A percentile compares a stretch with the other conserved stretches of the same genome.
These are phyloP conservation scores for Argentina anserina DNA, from an alignment of 306 rosid genomes.

Conservation along the genomic window DNA sequence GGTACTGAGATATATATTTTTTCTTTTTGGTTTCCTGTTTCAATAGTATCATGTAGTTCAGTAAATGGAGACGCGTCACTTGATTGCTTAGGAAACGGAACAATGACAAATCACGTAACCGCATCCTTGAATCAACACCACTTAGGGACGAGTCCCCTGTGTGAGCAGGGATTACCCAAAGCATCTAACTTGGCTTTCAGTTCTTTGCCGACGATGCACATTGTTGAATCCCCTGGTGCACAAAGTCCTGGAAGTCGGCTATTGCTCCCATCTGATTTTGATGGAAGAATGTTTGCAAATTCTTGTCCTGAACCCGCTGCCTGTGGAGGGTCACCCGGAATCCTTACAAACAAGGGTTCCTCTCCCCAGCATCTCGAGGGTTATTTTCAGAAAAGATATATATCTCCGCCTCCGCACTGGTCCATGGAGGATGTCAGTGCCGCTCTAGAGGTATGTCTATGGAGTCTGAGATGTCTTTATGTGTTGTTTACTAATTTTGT, in stretches of 20 bases:
- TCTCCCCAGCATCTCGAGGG: slow-evolving; percentile 25
- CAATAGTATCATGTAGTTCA: slow-evolving; percentile 29
- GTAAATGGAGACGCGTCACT: slow-evolving; percentile 33
- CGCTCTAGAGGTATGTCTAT: slow-evolving; percentile 61
- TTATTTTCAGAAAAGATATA: slow-evolving; percentile 32
- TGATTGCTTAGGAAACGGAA: slow-evolving; percentile 33
- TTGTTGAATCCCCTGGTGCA: slow-evolving; percentile 29
- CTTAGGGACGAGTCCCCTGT: slow-evolving; percentile 14
- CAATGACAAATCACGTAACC: slow-evolving; percentile 19
- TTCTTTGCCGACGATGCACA: slow-evolving; percentile 48
- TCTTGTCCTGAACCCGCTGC: slow-evolving; percentile 29
- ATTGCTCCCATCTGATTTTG: slow-evolving; percentile 19
- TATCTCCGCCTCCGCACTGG: slow-evolving; percentile 68
- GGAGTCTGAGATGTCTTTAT: not conserved
- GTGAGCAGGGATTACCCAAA: slow-evolving; percentile 31
- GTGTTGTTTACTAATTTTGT: not conserved
- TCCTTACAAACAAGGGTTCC: slow-evolving; percentile 29
- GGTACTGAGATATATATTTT: not conserved
- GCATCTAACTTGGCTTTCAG: slow-evolving; percentile 31
- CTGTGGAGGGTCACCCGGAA: slow-evolving; percentile 28
- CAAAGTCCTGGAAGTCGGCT: slow-evolving; percentile 18
- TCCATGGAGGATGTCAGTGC: slow-evolving; percentile 53
- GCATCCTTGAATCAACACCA: slow-evolving; percentile 40
- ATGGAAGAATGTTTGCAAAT: slow-evolving; percentile 27
- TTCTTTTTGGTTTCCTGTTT: not conserved